Evolutionary conservation across 805 yeast genomes (phyloP).

Genomic region (Candida sanyiensis): DNA sequence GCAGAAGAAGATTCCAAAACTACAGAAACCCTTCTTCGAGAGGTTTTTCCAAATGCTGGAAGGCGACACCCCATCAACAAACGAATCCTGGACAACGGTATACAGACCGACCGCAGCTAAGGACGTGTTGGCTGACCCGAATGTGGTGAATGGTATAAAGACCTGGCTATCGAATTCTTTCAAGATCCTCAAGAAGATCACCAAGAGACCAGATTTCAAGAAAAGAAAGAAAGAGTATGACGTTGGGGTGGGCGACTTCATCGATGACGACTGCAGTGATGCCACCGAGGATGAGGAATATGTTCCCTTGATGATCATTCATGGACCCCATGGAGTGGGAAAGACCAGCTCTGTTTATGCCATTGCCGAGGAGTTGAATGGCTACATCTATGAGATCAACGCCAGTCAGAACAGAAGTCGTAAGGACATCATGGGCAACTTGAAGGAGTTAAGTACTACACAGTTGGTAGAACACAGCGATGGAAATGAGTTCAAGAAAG

Average conservation of each 20-base stretch:
- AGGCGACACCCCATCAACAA: not conserved
- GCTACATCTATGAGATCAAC: constrained; percentile 78
- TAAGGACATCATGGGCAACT: constrained; percentile 56
- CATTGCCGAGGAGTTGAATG: constrained; percentile 52
- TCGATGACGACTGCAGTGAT: constrained; percentile 25
- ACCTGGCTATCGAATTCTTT: constrained; percentile 32
- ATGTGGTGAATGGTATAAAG: constrained; percentile 18
- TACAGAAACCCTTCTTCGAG: constrained; percentile 3
- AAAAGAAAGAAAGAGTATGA: constrained; percentile 22
- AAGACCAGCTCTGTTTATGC: constrained; percentile 73
- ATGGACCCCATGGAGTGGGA: constrained; percentile 73
- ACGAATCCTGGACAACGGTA: constrained; percentile 26
- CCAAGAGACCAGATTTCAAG: constrained; percentile 30
- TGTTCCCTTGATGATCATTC: constrained; percentile 58
- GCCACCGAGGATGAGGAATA: constrained; percentile 30
- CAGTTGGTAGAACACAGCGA: constrained; percentile 55
- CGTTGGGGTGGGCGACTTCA: constrained; percentile 26
- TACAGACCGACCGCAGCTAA: constrained; percentile 28
- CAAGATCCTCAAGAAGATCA: constrained; percentile 28
- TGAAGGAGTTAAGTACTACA: constrained; percentile 80
- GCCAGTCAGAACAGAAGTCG: constrained; percentile 68
- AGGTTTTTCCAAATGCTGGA: constrained; percentile 4
- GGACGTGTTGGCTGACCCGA: constrained; percentile 28
- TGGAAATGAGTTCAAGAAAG: constrained; percentile 40
- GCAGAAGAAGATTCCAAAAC: constrained; percentile 4